Evolutionary conservation across 768 basidiomycete genomes (phyloP), one percentile per base, ranked within the genome.

Genomic region (Xerocomus brunneocitrinus): DNA sequence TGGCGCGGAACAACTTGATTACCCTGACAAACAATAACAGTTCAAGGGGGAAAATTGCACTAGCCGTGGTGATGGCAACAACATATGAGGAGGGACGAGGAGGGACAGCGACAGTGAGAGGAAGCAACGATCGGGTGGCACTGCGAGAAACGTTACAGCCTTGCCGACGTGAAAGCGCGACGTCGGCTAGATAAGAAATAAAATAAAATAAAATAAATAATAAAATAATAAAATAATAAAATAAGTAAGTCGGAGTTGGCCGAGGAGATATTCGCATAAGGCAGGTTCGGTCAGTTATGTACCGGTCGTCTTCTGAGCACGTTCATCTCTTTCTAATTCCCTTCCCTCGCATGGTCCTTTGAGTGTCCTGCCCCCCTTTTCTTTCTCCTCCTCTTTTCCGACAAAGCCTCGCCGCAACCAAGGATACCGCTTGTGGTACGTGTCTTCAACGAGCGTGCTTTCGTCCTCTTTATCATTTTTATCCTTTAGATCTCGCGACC

Each of bases 401-500:
- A 70, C 62, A 46, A 57, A 62, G 12, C 76, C 77, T 72, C 71
- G 75, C 73, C 77, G 76, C 65, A 63, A 59, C 66, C 76, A 79
- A 78, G 76, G 76, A 79, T 74, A 70, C 72, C 76, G 76, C 76
- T 73, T 78, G 76, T 75, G 54, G 76, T 78, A 51, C 19, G 74
- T 62, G 25, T 22, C 39, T 27, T n/a, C 13, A 7, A 32, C 39
- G 14, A 8, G 3, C 3, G 9, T 3, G 2, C 10, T 35, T 14
- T n/a, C 5, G 32, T 48, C 16, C 10, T 13, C 34, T 25, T 53
- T 52, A 46, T 46, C 42, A 34, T 49, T 30, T 51, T 50, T 31
- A 3, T 22, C 50, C 40, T 44, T 38, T 64, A 89, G 85, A 81
- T 80, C 89, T 91, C 89, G 89, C 89, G 89, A 91, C 89, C 89